Base-by-base conservation (phyloP, 176 grass and related monocot species). In the Poa annua region DNA sequence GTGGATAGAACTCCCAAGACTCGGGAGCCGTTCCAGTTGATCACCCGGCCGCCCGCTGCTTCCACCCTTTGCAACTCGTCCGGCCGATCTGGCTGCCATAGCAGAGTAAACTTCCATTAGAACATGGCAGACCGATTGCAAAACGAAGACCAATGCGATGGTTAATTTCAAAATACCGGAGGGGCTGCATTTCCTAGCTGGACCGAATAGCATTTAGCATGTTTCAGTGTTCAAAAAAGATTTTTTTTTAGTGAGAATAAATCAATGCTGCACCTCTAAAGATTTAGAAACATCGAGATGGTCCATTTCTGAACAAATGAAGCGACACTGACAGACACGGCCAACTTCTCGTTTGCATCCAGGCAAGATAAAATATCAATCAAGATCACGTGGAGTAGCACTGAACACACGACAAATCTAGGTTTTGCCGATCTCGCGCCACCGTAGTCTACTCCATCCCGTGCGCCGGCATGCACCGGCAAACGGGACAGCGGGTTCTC, bases 11-110 rank as follows among this genome's bases (percentile, higher is more conserved):
- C 86, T 36, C 94, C 94, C 0, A 86, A 85, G 20, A 96, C 91
- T 36, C 94, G 90, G 3, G 53, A 89, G 0, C 94, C 88, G n/a
- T 96, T 86, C 91, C 90, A 93, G 62, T 91, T 61, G 77, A 96
- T 85, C 72, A 96, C 81, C 69, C 79, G 85, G 61, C 90, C 93
- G 8, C 93, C 93, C 0, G 86, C 86, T 6, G 88, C 88, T 89
- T 96, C 88, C 32, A 96, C 89, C 39, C 93, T 85, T 62, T 85
- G 81, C 73, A 89, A 2, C 62, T 96, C 94, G 52, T 96, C 94
- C 1, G 94, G 86, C 1, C 94, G 79, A 59, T 96, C 91, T 57
- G 88, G 90, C 94, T 96, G 85, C n/a, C 19, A 13, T 52, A n/a
- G 29, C 17, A 71, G 11, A 84, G 54, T 4, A 39, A 41, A 41